phyloP scores from a whole-genome alignment of 2,329 filamentous ascomycete genomes.

The Lizonia empirigonia region DNA sequence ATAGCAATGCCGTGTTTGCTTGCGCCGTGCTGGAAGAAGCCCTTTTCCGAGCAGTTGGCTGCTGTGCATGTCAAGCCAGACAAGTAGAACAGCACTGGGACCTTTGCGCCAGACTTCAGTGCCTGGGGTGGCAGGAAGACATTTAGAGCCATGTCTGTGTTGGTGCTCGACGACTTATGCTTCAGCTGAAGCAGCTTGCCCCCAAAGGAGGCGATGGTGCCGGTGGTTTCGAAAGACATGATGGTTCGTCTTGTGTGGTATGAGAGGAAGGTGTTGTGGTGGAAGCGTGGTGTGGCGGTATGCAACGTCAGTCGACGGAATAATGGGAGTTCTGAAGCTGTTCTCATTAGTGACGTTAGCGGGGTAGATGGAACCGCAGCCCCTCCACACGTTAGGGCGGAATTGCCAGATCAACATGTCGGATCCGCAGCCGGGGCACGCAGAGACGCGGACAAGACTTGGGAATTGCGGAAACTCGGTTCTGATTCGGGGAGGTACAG shows the following conservation, averaged over 20 bases:
- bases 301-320: slow-evolving; percentile 17
- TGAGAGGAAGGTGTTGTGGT: slow-evolving; percentile 15
- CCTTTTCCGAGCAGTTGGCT: slow-evolving; percentile 76
- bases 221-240: slow-evolving; percentile 82
- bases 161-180: slow-evolving; percentile 78
- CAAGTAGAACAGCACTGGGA: slow-evolving; percentile 89
- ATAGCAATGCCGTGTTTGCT: slow-evolving; percentile 84
- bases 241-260: slow-evolving; percentile 25
- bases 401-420: slow-evolving; percentile 22
- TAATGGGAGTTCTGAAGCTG: slow-evolving; percentile 30
- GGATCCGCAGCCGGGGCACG: slow-evolving; percentile 41
- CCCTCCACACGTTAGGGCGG: slow-evolving; percentile 11
- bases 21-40: slow-evolving; percentile 88
- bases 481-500: slow-evolving; percentile 42
- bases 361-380: slow-evolving; percentile 2
- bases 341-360: slow-evolving; percentile 39
- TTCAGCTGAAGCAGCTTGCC: slow-evolving; percentile 94
- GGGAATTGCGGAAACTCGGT: slow-evolving; percentile 38
- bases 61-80: slow-evolving; percentile 94
- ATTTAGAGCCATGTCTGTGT: slow-evolving; percentile 90
- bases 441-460: slow-evolving; percentile 27
- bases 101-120: slow-evolving; percentile 61
- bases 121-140: slow-evolving; percentile 84
- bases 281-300: slow-evolving; percentile 3
- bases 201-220: slow-evolving; percentile 88